These are phyloP conservation scores for Priceomyces castillae DNA, from an alignment of 805 yeast species.

Conservation along the genomic window DNA sequence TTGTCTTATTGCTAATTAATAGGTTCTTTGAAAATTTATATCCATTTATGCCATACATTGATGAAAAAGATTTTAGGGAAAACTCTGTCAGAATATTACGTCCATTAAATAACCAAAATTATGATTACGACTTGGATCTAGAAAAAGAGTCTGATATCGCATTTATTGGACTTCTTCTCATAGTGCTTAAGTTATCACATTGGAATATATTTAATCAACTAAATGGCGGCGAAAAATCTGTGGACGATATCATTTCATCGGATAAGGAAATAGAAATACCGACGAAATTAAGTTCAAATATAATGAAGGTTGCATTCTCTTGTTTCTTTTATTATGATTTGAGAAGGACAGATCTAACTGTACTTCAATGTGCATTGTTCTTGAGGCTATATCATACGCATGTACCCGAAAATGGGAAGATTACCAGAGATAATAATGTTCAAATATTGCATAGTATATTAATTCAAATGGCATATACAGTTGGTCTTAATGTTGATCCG, in stretches of 20 bases:
- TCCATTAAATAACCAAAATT: conserved; percentile 3
- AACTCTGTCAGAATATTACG: conserved; percentile 21
- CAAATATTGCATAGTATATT: conserved; percentile 27
- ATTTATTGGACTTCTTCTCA: background rate
- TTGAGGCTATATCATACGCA: conserved; percentile 52
- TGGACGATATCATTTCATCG: background rate
- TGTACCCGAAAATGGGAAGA: conserved; percentile 54
- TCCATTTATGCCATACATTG: conserved; percentile 26
- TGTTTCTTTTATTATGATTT: background rate
- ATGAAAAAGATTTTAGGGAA: conserved; percentile 21
- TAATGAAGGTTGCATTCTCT: background rate
- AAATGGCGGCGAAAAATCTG: background rate
- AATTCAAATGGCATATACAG: conserved; percentile 43
- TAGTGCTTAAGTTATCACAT: background rate
- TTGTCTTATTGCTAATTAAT: conserved; percentile 23
- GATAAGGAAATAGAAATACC: too few relatives aligned
- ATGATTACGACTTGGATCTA: background rate
- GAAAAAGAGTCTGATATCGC: background rate
- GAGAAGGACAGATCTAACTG: conserved; percentile 43
- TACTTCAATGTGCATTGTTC: conserved; percentile 60
- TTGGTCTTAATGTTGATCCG: conserved; percentile 45
- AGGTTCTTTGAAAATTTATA: conserved; percentile 26
- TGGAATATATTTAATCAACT: background rate
- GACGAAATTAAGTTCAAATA: background rate
- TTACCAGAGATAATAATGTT: conserved; percentile 32